Conservation (phyloP, 345 rosid genomes). For the Geranium rotundifolium region DNA sequence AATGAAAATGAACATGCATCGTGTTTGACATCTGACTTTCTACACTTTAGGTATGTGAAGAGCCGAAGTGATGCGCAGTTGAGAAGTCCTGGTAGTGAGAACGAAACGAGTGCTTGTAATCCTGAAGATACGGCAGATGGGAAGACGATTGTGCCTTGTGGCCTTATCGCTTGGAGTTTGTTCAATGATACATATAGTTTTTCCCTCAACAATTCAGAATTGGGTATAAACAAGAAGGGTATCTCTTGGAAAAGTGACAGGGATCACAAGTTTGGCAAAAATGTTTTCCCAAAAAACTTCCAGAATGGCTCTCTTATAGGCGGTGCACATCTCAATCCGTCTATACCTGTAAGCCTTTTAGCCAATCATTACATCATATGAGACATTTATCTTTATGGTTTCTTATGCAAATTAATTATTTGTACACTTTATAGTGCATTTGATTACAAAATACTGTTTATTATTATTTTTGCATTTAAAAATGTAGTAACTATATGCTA, state of each 20-base stretch:
- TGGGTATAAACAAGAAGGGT: slow-evolving; percentile 50
- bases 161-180: slow-evolving; percentile 99
- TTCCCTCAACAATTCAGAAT: slow-evolving; percentile 26
- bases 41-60: slow-evolving; percentile 69
- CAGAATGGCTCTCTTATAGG: slow-evolving; percentile 57
- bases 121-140: slow-evolving; percentile 49
- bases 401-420: too few species aligned
- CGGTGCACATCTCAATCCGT: slow-evolving; percentile 32
- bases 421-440: not conserved
- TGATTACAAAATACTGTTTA: not conserved
- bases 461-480: not conserved
- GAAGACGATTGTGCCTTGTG: slow-evolving; percentile 69
- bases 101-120: slow-evolving; percentile 39
- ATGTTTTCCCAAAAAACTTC: slow-evolving; percentile 72
- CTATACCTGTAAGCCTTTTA: slow-evolving; percentile 51
- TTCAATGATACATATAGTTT: slow-evolving; percentile 80
- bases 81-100: slow-evolving; percentile 22
- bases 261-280: slow-evolving; percentile 77
- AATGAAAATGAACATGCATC: not conserved
- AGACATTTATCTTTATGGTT: not conserved
- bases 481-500: not conserved
- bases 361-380: not conserved
- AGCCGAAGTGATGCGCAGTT: slow-evolving; percentile 77
- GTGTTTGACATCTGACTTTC: slow-evolving; percentile 1
- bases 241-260: slow-evolving; percentile 97